phyloP scores from a whole-genome alignment of 768 basidiomycete species.

The Podaxis carcinomalis region DNA sequence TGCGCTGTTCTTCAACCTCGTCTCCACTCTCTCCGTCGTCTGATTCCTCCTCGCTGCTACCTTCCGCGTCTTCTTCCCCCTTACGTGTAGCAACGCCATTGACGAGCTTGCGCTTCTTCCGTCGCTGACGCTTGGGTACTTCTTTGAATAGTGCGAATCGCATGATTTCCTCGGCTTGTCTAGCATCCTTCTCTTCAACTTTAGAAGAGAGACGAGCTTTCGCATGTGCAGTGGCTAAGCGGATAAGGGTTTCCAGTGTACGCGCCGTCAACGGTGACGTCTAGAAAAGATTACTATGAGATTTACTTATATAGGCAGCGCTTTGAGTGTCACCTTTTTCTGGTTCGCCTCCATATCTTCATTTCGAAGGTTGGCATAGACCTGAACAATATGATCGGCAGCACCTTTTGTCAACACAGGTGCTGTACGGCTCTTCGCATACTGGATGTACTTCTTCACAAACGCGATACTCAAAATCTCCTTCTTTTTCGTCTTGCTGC shows the following conservation, averaged over 20 bases:
- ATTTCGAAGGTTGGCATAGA: conserved; percentile 89
- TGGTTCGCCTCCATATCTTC: conserved; percentile 87
- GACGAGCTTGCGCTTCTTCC: conserved; percentile 87
- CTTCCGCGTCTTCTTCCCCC: conserved; percentile 37
- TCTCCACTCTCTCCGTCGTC: conserved; percentile 44
- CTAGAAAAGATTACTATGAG: conserved; percentile 36
- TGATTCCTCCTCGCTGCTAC: conserved; percentile 48
- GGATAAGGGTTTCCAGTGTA: conserved; percentile 97
- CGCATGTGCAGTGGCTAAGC: conserved; percentile 96
- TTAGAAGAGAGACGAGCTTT: conserved; percentile 87
- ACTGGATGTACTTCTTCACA: conserved; percentile 98
- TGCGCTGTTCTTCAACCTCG: conserved; percentile 37
- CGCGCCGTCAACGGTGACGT: conserved; percentile 97
- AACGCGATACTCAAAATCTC: conserved; percentile 92
- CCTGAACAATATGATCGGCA: conserved; percentile 88
- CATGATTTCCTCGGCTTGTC: conserved; percentile 90
- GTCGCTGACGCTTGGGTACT: conserved; percentile 75
- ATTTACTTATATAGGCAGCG: conserved; percentile 3
- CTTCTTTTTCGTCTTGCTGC: conserved; percentile 56
- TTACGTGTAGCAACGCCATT: conserved; percentile 51
- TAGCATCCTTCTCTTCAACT: conserved; percentile 82
- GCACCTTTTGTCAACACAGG: conserved; percentile 90
- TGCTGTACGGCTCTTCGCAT: conserved; percentile 84
- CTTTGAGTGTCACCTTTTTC: conserved; percentile 59
- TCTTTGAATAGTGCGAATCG: conserved; percentile 98